Base-by-base conservation (phyloP, 2,329 filamentous ascomycete genomes). In the Microdochium trichocladiopsis region DNA sequence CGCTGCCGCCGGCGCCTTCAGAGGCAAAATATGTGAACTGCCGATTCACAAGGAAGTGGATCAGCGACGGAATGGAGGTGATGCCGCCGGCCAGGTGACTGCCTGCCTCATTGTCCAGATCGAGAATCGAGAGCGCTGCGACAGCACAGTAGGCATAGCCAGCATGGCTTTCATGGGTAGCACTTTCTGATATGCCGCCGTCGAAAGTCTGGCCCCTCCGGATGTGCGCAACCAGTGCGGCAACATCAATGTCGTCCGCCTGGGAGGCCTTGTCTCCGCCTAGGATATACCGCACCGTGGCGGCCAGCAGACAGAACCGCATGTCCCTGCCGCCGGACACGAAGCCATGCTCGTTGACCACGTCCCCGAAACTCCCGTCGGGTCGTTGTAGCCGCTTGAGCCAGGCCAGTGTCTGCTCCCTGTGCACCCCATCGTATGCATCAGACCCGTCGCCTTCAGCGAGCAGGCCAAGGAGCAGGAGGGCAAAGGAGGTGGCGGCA, bases 141-240 rank as follows among this genome's bases (percentile, higher is more conserved):
- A 96, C 79, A 8, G 87, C 91, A 68, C 91, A 96, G 73, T 92
- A 96, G 10, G 90, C 91, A 67, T 95, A 93, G 21, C 94, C 94
- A 59, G 90, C 88, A 63, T 96, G 91, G 31, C 90, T 86, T 71
- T 96, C 92, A 54, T 91, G 86, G 55, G 83, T 84, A 0, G 86
- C 84, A 33, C 82, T 84, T 66, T 95, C 90, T 2, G 86, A 85
- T 56, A 95, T 83, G 5, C 92, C 92, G 4, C 90, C 90, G 60
- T 96, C 91, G 63, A 92, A 95, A 1, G 86, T 85, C 83, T 91
- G 67, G 50, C 86, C 85, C 43, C 73, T 72, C 51, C 83, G 75
- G 54, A 97, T 85, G 68, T 94, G 90, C 14, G 71, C 68, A 24
- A 90, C 78, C 57, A 96, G 75, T 8, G 70, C 75, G 36, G 86